Conservation (phyloP, 768 basidiomycete genomes). For the Tylopilus sp. region DNA sequence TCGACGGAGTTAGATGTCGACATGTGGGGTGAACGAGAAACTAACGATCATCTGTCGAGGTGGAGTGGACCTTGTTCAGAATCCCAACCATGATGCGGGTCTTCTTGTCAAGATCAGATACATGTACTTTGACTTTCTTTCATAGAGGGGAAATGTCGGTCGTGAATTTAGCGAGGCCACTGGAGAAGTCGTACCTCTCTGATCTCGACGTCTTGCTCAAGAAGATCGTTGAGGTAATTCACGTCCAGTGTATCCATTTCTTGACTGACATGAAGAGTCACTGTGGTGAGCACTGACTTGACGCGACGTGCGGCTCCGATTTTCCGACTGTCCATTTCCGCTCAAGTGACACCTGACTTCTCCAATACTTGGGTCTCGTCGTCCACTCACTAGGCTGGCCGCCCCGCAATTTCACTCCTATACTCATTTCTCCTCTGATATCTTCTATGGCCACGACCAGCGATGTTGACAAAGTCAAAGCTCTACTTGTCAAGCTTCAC, state of each 20-base stretch:
- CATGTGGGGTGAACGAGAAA: constrained; percentile 11
- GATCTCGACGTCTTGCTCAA: constrained; percentile 61
- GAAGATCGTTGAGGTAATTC: constrained; percentile 52
- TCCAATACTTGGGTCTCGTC: neutral
- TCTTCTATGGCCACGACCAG: constrained; percentile 24
- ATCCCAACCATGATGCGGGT: constrained; percentile 68
- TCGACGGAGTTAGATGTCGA: constrained; percentile 8
- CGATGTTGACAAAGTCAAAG: constrained; percentile 39
- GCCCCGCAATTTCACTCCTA: neutral
- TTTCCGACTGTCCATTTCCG: constrained; percentile 11
- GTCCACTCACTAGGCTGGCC: neutral
- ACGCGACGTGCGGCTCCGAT: neutral
- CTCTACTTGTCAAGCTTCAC: constrained; percentile 52
- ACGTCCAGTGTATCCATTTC: constrained; percentile 57
- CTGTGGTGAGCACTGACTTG: constrained; percentile 1
- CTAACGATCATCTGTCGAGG: constrained; percentile 56
- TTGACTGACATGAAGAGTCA: neutral
- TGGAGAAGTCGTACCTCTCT: constrained; percentile 50
- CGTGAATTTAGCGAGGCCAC: neutral
- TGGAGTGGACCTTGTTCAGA: constrained; percentile 79
- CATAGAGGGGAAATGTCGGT: constrained; percentile 2
- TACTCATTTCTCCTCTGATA: neutral
- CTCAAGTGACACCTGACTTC: neutral
- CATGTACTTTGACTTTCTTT: constrained; percentile 80
- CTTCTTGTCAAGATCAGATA: constrained; percentile 72